Conservation (phyloP, 352 stramenopile species). For the Globisporangium heterothallicum region DNA sequence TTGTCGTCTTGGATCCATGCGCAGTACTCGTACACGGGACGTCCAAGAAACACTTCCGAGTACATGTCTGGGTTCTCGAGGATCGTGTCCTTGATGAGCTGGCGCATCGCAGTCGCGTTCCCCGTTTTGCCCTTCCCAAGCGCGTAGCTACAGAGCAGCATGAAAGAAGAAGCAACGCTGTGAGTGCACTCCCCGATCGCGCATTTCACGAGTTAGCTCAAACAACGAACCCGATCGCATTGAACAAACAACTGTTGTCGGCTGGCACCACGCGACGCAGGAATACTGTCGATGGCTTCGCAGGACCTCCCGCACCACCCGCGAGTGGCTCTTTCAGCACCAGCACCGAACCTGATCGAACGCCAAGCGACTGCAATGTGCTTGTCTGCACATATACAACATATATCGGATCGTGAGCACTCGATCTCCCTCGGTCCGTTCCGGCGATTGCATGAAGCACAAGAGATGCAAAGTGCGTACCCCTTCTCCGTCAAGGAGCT, state of each 20-base stretch:
- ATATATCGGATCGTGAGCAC: background rate
- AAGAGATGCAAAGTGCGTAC: constrained; percentile 28
- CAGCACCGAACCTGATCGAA: constrained; percentile 64
- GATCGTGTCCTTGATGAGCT: constrained; percentile 75
- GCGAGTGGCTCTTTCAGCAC: constrained; percentile 59
- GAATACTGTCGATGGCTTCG: constrained; percentile 45
- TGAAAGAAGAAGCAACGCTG: no score
- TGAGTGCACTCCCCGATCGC: no score
- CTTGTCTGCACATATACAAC: constrained; percentile 23
- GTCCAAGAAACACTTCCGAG: constrained; percentile 74
- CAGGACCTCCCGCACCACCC: constrained; percentile 4
- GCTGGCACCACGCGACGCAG: constrained; percentile 67
- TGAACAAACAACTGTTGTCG: constrained; percentile 87
- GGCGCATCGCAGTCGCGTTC: constrained; percentile 54
- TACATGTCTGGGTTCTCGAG: constrained; percentile 49
- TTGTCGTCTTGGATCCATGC: constrained; percentile 80
- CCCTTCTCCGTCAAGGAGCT: constrained; percentile 50
- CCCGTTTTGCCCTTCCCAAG: constrained; percentile 56
- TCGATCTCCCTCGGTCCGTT: background rate
- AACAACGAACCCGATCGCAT: constrained; percentile 73
- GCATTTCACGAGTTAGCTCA: no score
- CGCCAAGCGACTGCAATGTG: constrained; percentile 40
- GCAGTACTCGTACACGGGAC: constrained; percentile 75
- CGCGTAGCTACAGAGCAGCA: no score
- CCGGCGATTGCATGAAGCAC: no score